A percentile compares a stretch with the other conserved stretches of the same genome.
phyloP scores from a whole-genome alignment of 116 monocot genomes.

The Phalaenopsis hybrid region DNA sequence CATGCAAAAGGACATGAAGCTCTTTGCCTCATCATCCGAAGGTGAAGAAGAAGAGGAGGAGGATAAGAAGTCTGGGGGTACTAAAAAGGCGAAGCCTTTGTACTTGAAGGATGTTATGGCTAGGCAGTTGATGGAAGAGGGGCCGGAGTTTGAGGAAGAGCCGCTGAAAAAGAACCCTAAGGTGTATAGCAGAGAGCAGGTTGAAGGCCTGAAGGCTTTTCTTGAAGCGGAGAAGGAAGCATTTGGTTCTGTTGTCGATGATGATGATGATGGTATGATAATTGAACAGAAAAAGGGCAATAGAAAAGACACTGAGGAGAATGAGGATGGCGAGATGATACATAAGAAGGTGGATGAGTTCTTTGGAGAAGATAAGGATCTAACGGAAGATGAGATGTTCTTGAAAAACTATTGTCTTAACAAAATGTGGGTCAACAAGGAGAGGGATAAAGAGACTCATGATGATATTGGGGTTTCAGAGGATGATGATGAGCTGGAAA shows the following conservation, averaged over 20 bases:
- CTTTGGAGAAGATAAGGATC: conserved; percentile 58
- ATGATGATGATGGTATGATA: conserved; percentile 31
- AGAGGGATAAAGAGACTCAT: conserved; percentile 19
- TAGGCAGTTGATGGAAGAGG: conserved; percentile 57
- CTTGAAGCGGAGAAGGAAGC: conserved; percentile 50
- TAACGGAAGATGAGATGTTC: conserved; percentile 57
- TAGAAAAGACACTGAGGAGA: conserved; percentile 21
- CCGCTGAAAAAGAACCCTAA: conserved; percentile 18
- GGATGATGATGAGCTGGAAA: conserved; percentile 70
- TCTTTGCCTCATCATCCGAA: conserved; percentile 34
- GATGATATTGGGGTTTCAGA: conserved; percentile 50
- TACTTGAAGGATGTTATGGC: conserved; percentile 78
- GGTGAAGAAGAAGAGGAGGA: conserved; percentile 17
- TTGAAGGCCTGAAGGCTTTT: conserved; percentile 50
- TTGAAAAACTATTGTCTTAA: conserved; percentile 65
- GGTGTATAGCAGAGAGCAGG: conserved; percentile 63
- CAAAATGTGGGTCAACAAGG: conserved; percentile 48
- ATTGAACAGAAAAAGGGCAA: conserved; percentile 28
- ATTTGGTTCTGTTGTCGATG: conserved; percentile 3
- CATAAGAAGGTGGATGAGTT: conserved; percentile 46
- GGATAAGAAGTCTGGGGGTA: conserved; percentile 8
- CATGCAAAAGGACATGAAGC: conserved; percentile 40
- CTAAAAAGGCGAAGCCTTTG: conserved; percentile 63
- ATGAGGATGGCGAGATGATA: conserved; percentile 22
- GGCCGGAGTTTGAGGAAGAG: conserved; percentile 47